Evolutionary conservation across 192 early-diverging fungal genomes (phyloP), one percentile per base, ranked within the genome.

Genomic region (Mortierella antarctica): DNA sequence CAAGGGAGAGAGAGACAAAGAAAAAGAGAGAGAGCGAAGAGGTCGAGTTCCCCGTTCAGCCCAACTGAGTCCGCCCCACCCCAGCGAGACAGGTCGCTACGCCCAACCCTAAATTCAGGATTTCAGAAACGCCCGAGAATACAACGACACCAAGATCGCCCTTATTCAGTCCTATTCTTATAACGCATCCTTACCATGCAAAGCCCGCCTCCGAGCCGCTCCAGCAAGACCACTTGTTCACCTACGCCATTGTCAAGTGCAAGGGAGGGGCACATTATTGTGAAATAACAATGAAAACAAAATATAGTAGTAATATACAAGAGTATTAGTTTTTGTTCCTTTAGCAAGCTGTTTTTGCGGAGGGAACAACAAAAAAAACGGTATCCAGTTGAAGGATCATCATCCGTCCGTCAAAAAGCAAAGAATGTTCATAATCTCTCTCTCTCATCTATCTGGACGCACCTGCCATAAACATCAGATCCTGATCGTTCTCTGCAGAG

Each of bases 381-480:
- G 31, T 31, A 31, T 31, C 31, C 31, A 31, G 31, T 31, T 31
- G 31, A 31, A 31, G 31, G 31, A 31, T 31, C 31, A 31, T 31
- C 31, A 31, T 31, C 31, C 31, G 31, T 31, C 12, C 39, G 20
- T 20, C 65, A 55, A 4, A 7, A 42, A 56, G 54, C 54, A 14
- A 21, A 21, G 13, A 21, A 56, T 9, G 21, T 14, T 12, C n/a
- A 9, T 1, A 56, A 20, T 14, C 17, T 10, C 57, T 58, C 10
- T 7, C 8, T 58, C n/a, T n/a, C n/a, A 12, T 31, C 41, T 9
- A 41, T 51, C 15, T 62, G 17, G 17, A 20, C 45, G 8, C 54
- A 79, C 75, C 75, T n/a, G 56, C 69, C 64, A 79, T 79, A 20
- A 71, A 71, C 69, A 79, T 79, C 48, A 79, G 42, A 15, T 71